Evolutionary conservation across 2,329 filamentous ascomycete species (phyloP), one percentile per base, ranked within the genome.

Genomic region (Monosporascus ibericus): DNA sequence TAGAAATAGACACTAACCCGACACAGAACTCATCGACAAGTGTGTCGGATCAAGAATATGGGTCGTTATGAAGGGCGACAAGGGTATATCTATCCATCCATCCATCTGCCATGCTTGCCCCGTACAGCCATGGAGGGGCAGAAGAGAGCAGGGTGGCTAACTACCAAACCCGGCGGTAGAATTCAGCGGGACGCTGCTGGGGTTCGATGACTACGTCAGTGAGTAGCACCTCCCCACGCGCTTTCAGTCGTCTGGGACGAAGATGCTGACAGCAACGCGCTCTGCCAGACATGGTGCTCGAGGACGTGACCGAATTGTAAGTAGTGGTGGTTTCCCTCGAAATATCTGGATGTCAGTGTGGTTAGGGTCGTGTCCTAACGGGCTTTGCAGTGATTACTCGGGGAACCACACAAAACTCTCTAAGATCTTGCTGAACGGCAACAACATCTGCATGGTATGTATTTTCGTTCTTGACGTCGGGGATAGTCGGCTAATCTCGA

Each of bases 151-250:
- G 30, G 30, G 9, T 14, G 30, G 30, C 30, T 34, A 34, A 14
- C 30, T 34, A 34, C 30, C 11, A 14, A 34, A 17, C 7, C 25
- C 27, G 47, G 17, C 34, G 48, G 44, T 68, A 97, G 94, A 99
- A 72, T 99, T 99, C 75, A 90, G 88, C 62, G 94, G 94, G 51
- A 96, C 90, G 7, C 80, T 99, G 25, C 82, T 96, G 51, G 94
- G 94, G 3, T 99, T 99, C 65, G 94, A 99, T 70, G 94, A 99
- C 81, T 99, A 97, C 76, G 94, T 99, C 81, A 99, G 92, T 96
- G 80, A 77, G 92, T 96, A 65, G n/a, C 44, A 40, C 36, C 30
- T 14, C 6, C 24, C 14, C 8, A 15, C 30, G n/a, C 36, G 17
- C n/a, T n/a, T 20, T 40, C 38, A 3, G 17, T 18, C 38, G n/a